Evolutionary conservation across 805 yeast genomes (phyloP), one percentile per base, ranked within the genome.

Genomic region (Ogataea populi-albae): DNA sequence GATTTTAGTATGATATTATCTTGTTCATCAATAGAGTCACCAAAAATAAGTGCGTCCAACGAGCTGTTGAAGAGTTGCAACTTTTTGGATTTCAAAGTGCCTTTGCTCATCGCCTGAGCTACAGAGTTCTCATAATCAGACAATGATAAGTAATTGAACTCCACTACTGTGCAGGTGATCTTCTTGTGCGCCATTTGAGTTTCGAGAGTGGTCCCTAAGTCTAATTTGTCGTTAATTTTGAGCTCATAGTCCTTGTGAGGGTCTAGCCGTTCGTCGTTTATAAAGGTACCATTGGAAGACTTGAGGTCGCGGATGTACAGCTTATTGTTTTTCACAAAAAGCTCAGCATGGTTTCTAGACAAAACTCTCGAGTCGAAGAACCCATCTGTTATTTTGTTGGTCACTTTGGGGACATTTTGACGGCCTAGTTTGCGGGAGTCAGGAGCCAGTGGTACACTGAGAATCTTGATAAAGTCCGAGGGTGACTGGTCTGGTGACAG

Each of bases 341-440:
- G 64, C 51, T 86, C 91, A 0, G 99, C 99, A 62, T 93, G 99
- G 54, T 86, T 93, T 46, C 99, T 69, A 14, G 94, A 81, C 30
- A 93, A 71, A 8, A 94, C 98, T 19, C 98, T 69, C 8, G 96
- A 86, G 62, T 93, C 98, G 55, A 93, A 93, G 57, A 75, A 89
- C 1, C 98, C 98, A 57, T 94, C 94, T 23, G 84, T 81, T 2
- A 85, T 66, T 43, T 71, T 75, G 23, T 77, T 77, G 37, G 70
- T 68, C 30, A 71, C 67, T 43, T 70, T 72, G 3, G 85, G 68
- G 45, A 82, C 84, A 12, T 85, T 81, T 30, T 95, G 98, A 37
- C 99, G 73, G 1, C 99, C 99, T 17, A 93, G 68, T 55, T 86
- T 86, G 34, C 89, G 63, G 3, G 86, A 79, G 10, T 85, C 88